Evolutionary conservation across 2,329 filamentous ascomycete genomes (phyloP), one percentile per base, ranked within the genome.

Genomic region (Tolypocladium sp.): DNA sequence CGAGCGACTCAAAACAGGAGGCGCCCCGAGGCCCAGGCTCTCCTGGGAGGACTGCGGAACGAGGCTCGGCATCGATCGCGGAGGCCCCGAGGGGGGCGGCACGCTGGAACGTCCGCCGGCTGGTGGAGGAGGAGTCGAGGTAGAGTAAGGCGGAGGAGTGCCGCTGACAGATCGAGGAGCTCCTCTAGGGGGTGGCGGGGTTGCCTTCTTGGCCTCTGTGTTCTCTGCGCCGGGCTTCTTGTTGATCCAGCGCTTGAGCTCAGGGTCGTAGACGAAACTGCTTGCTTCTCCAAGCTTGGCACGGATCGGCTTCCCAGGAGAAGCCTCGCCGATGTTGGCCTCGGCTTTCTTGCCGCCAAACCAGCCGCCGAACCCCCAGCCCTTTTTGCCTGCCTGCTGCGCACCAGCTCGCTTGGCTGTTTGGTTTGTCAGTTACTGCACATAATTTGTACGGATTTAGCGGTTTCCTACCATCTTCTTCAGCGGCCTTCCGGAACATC

Each of bases 221-320:
- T 82, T 83, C 58, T 89, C 87, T 9, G 84, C 82, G 15, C 87
- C 87, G 13, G 85, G 85, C 71, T 96, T 97, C 79, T 97, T 97
- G 78, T 99, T 97, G 71, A 99, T 82, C 95, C 95, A 99, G 71
- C 94, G 92, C 78, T 96, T 95, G 57, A 96, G 82, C n/a, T 97
- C 90, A 2, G 92, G 89, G 69, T 99, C 94, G 68, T 94, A 99
- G 65, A 93, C 88, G 73, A 99, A 97, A 53, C 87, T 91, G 72
- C 86, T 96, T 69, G 94, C 86, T 73, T 99, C 95, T 62, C 93
- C 95, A 10, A 99, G 83, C 69, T 99, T 99, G 62, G 95, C 94
- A 66, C 85, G 86, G 71, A 97, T 90, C n/a, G 92, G 78, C 69
- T 88, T 88, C 69, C 80, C 81, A 5, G 78, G 71, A n/a, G 74